Conservation (phyloP, 352 stramenopile genomes). For the Aphanomyces stellatus region DNA sequence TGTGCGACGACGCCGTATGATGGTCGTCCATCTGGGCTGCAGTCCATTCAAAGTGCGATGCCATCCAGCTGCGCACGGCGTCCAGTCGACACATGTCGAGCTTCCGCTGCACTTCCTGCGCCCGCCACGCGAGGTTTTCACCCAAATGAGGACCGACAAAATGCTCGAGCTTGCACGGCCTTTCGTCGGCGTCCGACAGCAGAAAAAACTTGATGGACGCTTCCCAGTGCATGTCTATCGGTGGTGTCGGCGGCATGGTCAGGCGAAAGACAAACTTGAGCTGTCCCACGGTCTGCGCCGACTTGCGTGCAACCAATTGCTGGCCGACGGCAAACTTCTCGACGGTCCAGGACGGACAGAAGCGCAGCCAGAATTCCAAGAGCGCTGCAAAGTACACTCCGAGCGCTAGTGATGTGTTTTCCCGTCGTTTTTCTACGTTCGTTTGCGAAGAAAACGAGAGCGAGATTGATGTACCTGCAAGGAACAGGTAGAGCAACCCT, state of each 20-base stretch:
- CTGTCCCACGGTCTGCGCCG: conserved; percentile 56
- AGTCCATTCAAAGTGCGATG: conserved; percentile 24
- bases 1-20: conserved; percentile 39
- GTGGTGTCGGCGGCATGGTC: not conserved
- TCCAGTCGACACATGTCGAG: conserved; percentile 47
- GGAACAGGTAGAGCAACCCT: conserved; percentile 35
- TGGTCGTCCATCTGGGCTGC: conserved; percentile 23
- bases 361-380: conserved; percentile 58
- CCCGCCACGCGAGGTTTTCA: conserved; percentile 63
- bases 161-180: conserved; percentile 38
- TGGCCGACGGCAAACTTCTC: conserved; percentile 42
- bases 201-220: conserved; percentile 78
- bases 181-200: conserved; percentile 10
- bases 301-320: conserved; percentile 48
- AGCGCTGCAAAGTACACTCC: conserved; percentile 65
- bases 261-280: conserved; percentile 67
- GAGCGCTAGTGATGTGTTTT: conserved; percentile 35
- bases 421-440: conserved; percentile 30
- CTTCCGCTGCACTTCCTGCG: conserved; percentile 57
- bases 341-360: conserved; percentile 35
- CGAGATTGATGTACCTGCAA: conserved; percentile 29
- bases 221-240: conserved; percentile 53
- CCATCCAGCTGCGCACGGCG: conserved; percentile 44
- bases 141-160: conserved; percentile 64
- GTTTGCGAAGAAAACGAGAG: not conserved